Percentiles rank a stretch among this genome's conserved stretches.
Conservation (phyloP, 2,329 filamentous ascomycete species). For the Nemania sp. region DNA sequence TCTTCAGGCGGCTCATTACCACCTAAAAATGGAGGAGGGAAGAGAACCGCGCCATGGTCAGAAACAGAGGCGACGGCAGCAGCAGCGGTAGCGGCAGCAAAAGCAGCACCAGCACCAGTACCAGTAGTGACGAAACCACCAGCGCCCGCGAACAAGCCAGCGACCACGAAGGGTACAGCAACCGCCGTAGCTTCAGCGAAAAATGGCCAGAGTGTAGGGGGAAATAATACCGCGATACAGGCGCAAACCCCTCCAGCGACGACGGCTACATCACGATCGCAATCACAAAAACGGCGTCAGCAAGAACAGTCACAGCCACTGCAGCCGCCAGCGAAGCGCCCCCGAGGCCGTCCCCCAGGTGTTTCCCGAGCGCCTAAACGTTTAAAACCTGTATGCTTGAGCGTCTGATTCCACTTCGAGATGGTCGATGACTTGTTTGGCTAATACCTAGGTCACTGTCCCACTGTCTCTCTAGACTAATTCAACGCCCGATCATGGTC, state of each 20-base stretch:
- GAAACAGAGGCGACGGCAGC: not conserved
- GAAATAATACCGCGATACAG: not conserved
- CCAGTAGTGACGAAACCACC: not conserved
- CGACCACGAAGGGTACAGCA: not conserved
- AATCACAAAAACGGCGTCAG: not conserved
- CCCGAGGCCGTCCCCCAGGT: too few relatives aligned
- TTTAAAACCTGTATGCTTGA: not conserved
- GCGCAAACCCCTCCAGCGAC: too few relatives aligned
- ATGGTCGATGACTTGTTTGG: not conserved
- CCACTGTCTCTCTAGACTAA: too few relatives aligned
- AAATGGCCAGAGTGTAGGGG: too few relatives aligned
- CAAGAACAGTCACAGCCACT: not conserved
- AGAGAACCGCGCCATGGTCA: not conserved
- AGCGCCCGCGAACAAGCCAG: not conserved
- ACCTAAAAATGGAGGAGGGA: not conserved
- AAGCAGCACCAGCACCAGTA: too few relatives aligned
- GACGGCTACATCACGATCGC: not conserved
- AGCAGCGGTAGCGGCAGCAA: too few relatives aligned
- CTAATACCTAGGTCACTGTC: constrained; percentile 1
- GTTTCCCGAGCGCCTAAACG: too few relatives aligned
- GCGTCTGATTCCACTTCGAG: not conserved
- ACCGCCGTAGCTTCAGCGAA: not conserved
- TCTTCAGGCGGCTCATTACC: not conserved
- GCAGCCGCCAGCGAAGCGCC: too few relatives aligned
- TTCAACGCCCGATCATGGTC: too few relatives aligned